These are phyloP conservation scores for Aspergillus spinulosporus DNA, from an alignment of 2,329 filamentous ascomycete genomes.

Conservation along the genomic window DNA sequence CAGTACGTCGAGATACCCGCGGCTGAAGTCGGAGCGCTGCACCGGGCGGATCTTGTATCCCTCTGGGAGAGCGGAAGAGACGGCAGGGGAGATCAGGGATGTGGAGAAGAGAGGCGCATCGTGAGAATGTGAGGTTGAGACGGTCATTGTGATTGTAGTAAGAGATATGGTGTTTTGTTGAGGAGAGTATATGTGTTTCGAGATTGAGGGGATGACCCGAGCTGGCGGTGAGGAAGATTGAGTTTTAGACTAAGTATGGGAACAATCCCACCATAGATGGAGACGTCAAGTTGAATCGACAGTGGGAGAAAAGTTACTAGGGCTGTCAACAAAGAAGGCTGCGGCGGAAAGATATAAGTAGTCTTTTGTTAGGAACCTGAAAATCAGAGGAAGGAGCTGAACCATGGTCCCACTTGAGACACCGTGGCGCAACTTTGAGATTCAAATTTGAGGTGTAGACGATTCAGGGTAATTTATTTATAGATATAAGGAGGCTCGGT, in stretches of 20 bases:
- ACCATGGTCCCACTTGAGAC: slow-evolving; percentile 10
- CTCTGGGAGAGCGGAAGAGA: slow-evolving; percentile 70
- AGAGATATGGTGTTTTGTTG: not conserved
- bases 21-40: slow-evolving; percentile 71
- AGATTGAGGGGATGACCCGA: not conserved
- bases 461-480: not conserved
- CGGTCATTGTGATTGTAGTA: slow-evolving; percentile 24
- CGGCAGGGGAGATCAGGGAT: slow-evolving; percentile 73
- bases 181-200: not conserved
- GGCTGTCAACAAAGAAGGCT: slow-evolving; percentile 2
- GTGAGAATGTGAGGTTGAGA: slow-evolving; percentile 38
- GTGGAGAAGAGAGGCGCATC: slow-evolving; percentile 68
- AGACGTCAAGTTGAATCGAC: not conserved
- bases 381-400: slow-evolving; percentile 1
- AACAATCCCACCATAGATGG: slow-evolving; percentile 1
- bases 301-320: slow-evolving; percentile 1
- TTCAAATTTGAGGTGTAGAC: not conserved
- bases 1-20: slow-evolving; percentile 86
- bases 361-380: not conserved
- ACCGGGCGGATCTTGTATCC: slow-evolving; percentile 83
- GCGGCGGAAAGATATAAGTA: not conserved
- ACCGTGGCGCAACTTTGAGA: not conserved
- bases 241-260: not conserved
- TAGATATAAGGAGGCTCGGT: not conserved
- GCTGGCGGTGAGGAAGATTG: slow-evolving; percentile 6